phyloP scores from a whole-genome alignment of 148 eudicot species.

The Nyssa sinensis region DNA sequence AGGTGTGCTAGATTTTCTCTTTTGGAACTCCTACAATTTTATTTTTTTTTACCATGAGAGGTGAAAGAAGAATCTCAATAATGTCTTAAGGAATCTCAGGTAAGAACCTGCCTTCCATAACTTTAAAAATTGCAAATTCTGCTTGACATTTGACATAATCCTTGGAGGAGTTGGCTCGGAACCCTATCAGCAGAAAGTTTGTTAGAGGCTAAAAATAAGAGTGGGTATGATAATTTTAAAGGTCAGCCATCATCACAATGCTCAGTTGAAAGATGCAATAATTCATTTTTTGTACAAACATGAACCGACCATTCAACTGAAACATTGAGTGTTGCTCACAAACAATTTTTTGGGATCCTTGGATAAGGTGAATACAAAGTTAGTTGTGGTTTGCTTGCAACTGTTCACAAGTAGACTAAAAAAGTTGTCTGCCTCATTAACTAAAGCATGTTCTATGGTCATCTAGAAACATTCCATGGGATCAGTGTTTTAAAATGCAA shows the following conservation, averaged over 20 bases:
- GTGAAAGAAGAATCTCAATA: not conserved
- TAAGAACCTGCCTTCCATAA: conserved; percentile 67
- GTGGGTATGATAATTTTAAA: not conserved
- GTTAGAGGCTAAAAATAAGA: not conserved
- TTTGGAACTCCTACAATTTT: conserved; percentile 58
- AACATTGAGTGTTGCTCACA: not conserved
- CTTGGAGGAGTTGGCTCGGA: conserved; percentile 76
- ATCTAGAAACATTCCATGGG: too few relatives aligned
- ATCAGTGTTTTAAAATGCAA: too few relatives aligned
- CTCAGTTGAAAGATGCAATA: not conserved
- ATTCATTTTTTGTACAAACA: not conserved
- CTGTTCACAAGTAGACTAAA: not conserved
- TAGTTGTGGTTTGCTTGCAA: not conserved
- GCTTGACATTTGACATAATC: conserved; percentile 92
- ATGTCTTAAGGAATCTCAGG: not conserved
- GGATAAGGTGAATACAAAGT: not conserved
- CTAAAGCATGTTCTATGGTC: too few relatives aligned
- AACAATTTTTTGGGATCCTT: not conserved
- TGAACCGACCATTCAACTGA: not conserved
- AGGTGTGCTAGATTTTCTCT: conserved; percentile 55
- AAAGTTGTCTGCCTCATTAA: too few relatives aligned
- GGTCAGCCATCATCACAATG: not conserved
- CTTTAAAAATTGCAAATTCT: conserved; percentile 80
- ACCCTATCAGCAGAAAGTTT: conserved; percentile 40
- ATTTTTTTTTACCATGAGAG: conserved; percentile 5